Evolutionary conservation across 805 yeast genomes (phyloP).

Genomic region (Schizosaccharomyces pombe): DNA sequence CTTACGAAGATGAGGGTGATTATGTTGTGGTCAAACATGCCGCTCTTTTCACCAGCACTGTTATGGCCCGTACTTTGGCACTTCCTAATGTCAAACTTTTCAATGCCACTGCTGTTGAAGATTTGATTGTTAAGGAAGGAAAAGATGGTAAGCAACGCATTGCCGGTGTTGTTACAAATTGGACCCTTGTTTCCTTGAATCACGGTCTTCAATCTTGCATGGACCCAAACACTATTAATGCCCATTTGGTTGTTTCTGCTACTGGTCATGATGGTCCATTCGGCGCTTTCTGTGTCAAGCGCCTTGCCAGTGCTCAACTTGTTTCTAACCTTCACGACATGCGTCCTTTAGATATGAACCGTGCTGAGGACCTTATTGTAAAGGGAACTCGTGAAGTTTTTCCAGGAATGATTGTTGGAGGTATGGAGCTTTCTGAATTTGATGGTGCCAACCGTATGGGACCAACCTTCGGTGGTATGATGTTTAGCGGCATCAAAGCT

Average conservation of each 20-base stretch:
- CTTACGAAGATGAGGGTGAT: constrained; percentile 59
- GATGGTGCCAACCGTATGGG: constrained; percentile 69
- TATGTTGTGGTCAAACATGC: constrained; percentile 65
- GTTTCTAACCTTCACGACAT: constrained; percentile 34
- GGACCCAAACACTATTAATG: constrained; percentile 62
- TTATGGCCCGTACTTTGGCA: constrained; percentile 41
- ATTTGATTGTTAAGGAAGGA: constrained; percentile 46
- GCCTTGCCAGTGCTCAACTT: constrained; percentile 22
- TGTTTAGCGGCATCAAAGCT: constrained; percentile 53
- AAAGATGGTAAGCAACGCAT: constrained; percentile 33
- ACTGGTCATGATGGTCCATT: constrained; percentile 70
- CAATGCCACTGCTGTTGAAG: constrained; percentile 65
- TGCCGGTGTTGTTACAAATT: constrained; percentile 64
- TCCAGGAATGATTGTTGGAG: constrained; percentile 42
- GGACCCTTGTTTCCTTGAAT: constrained; percentile 57
- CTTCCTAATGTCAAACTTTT: constrained; percentile 56
- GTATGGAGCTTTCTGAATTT: constrained; percentile 60
- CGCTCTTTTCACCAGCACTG: constrained; percentile 49
- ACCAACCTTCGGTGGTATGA: constrained; percentile 68
- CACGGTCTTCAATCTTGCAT: constrained; percentile 59
- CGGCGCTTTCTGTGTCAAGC: constrained; percentile 58
- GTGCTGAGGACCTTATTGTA: constrained; percentile 54
- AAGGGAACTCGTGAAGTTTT: constrained; percentile 41
- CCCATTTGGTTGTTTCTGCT: constrained; percentile 39
- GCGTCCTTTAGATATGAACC: constrained; percentile 62